Evolutionary conservation across 1,284 basidiomycete genomes (phyloP).

Genomic region (Stereum hirsutum): DNA sequence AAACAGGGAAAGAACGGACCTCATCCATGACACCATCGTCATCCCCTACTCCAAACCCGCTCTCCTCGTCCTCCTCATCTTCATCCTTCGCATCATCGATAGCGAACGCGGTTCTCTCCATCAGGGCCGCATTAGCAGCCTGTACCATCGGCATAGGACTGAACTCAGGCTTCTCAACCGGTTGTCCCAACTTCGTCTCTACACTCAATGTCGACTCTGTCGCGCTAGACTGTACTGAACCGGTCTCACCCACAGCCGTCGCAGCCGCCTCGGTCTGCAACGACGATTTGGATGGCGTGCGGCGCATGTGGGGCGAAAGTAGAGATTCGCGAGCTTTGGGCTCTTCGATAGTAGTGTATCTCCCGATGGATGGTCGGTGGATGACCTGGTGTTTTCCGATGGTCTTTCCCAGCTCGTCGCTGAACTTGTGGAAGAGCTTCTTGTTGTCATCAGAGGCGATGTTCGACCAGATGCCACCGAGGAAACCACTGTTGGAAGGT

Average conservation of each 20-base stretch:
- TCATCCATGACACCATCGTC: conserved; percentile 88
- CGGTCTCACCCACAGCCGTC: conserved; percentile 29
- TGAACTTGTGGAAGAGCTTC: conserved; percentile 79
- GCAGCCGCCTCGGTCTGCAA: conserved; percentile 22
- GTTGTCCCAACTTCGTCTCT: neutral
- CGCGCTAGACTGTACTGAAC: conserved; percentile 6
- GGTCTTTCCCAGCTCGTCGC: conserved; percentile 88
- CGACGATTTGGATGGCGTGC: conserved; percentile 46
- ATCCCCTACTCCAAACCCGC: conserved; percentile 43
- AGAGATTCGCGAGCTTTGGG: conserved; percentile 84
- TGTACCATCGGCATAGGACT: conserved; percentile 61
- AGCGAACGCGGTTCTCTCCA: conserved; percentile 87
- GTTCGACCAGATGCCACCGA: conserved; percentile 82
- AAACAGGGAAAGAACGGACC: conserved; percentile 28
- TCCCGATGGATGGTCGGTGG: conserved; percentile 78
- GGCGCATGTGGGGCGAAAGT: conserved; percentile 59
- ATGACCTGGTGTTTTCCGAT: conserved; percentile 86
- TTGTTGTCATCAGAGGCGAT: conserved; percentile 85
- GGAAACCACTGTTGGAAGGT: conserved; percentile 47
- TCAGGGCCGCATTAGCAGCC: conserved; percentile 74
- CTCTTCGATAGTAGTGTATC: conserved; percentile 75
- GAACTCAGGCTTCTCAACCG: conserved; percentile 16
- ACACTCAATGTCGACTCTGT: conserved; percentile 5
- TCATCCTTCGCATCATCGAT: conserved; percentile 88
- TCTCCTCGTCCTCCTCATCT: conserved; percentile 60